Evolutionary conservation across 805 yeast genomes (phyloP), one percentile per base, ranked within the genome.

Genomic region (Candida ponderosae): DNA sequence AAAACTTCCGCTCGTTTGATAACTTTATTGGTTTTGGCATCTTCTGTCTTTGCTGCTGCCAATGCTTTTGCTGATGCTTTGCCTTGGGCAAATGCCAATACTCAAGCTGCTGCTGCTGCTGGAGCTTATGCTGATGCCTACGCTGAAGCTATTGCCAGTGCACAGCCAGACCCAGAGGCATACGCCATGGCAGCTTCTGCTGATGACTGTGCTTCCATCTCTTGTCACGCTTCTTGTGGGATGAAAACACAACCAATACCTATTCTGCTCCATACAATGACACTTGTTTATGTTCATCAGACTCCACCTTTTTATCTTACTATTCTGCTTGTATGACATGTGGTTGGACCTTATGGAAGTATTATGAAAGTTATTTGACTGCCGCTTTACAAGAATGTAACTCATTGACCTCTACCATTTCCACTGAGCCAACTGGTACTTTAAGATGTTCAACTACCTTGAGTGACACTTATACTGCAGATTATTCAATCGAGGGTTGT

Each of bases 301-400:
- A 30, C 29, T 34, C 55, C 18, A 15, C 26, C 3, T 59, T 59
- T 47, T 31, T 42, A 18, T 29, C 40, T 6, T 40, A 44, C n/a
- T 54, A 56, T 36, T 45, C 49, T 20, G 44, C 32, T 9, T 59
- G 64, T 48, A 44, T 59, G 35, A 54, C 46, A 34, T 59, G 63
- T 52, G 63, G 61, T 35, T 58, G 63, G 58, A 54, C 59, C 42
- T 40, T 58, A 36, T 58, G 62, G 62, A 30, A 30, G 21, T 53
- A 57, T 42, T 58, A 58, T 44, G 54, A 57, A 19, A 11, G 31
- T 2, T 58, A 37, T 44, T 47, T 58, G 40, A 40, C 49, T 14
- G 38, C 50, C 19, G 48, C 61, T 29, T 46, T 58, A 31, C 45
- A 44, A n/a, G 54, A 43, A 21, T 58, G 63, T 47, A 26, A 31